Evolutionary conservation across 257 asterid genomes (phyloP), one percentile per base, ranked within the genome.

Genomic region (Gardenia jasminoides): DNA sequence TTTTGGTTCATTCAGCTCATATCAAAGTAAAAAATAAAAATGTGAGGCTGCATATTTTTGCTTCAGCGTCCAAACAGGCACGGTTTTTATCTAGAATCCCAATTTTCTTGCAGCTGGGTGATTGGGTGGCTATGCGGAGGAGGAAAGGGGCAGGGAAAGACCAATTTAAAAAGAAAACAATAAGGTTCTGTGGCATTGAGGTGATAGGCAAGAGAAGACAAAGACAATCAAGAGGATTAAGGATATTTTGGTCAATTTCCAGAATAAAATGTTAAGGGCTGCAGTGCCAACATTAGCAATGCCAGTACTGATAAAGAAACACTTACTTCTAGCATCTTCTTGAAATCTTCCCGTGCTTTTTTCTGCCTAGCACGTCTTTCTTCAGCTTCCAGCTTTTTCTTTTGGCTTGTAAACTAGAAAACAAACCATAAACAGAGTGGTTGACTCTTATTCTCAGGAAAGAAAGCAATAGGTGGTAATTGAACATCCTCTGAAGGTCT

Each of bases 351-450:
- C 81, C 88, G 89, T 36, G 96, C 96, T 80, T 87, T 91, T 85
- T 91, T 93, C 89, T 85, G 93, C 76, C 91, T 89, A 74, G 83
- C 84, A 26, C 97, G 98, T 76, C 86, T 93, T 84, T 93, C 98
- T 79, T 96, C 98, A 80, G 90, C 94, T 86, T 96, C 99, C 77
- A 82, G 92, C 78, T 88, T 93, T 84, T 86, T 96, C 96, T 89
- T 93, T 82, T 85, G 93, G 72, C 87, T 89, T 85, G 90, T 88
- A 83, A 86, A 93, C 99, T 96, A 90, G 77, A 89, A 87, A 66
- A 79, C 41, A 83, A 65, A 77, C 61, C 61, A 74, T 31, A 80
- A 44, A 69, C 62, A 68, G 31, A 33, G 58, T 68, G 24, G 46
- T 54, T 76, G 13, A 70, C 56, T 61, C 64, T 78, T 58, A 58